These are phyloP conservation scores for Exophiala mesophila DNA, from an alignment of 2,329 filamentous ascomycete genomes.

Conservation along the genomic window DNA sequence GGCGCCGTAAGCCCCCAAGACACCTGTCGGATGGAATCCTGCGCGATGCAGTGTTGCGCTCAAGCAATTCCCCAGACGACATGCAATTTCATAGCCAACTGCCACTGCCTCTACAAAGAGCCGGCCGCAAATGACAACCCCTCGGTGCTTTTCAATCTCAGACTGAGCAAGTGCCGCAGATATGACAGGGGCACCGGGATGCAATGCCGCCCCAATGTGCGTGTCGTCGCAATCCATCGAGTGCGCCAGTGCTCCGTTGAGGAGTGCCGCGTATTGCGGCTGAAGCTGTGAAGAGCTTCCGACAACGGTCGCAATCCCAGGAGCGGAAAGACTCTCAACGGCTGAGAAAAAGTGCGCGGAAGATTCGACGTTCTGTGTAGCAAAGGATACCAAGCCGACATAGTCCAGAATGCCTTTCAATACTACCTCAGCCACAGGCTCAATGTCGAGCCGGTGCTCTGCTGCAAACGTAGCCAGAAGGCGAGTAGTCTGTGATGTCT, in stretches of 20 bases:
- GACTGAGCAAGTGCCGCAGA: slow-evolving; percentile 28
- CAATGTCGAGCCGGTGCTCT: too few species aligned
- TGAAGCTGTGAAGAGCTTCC: slow-evolving; percentile 10
- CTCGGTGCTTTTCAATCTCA: slow-evolving; percentile 28
- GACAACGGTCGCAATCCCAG: slow-evolving; percentile 11
- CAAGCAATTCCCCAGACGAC: slow-evolving; percentile 30
- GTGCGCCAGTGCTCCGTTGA: slow-evolving; percentile 40
- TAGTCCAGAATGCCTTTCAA: too few species aligned
- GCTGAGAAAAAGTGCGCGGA: slow-evolving; percentile 9
- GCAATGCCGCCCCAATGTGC: slow-evolving; percentile 36
- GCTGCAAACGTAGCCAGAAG: too few species aligned
- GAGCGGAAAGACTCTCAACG: slow-evolving; percentile 3
- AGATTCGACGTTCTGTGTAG: slow-evolving; percentile 6
- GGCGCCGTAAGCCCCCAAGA: slow-evolving; percentile 33
- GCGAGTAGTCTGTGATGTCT: too few species aligned
- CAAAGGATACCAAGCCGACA: not conserved
- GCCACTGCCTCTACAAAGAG: slow-evolving; percentile 17
- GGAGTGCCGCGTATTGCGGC: slow-evolving; percentile 38
- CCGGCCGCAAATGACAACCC: slow-evolving; percentile 16
- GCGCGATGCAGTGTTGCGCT: slow-evolving; percentile 30
- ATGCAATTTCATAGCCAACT: slow-evolving; percentile 30
- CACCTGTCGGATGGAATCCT: slow-evolving; percentile 35
- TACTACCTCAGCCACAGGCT: too few species aligned
- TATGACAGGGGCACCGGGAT: slow-evolving; percentile 37
- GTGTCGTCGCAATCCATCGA: slow-evolving; percentile 44